Conservation (phyloP, 805 yeast genomes). For the Candida coleopterorum region DNA sequence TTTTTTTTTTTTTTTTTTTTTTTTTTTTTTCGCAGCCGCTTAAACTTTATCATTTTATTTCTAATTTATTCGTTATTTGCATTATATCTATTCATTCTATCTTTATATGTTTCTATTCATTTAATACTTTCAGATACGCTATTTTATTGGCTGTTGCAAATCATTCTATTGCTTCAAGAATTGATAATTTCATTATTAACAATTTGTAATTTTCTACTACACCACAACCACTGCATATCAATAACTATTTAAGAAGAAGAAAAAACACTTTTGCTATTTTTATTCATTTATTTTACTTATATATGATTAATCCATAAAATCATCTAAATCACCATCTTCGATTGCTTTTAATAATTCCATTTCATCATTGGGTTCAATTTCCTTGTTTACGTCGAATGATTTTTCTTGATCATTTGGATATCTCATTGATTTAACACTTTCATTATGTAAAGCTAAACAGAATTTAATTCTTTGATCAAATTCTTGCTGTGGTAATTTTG, state of each 20-base stretch:
- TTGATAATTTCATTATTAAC: not conserved
- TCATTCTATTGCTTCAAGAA: too few relatives aligned
- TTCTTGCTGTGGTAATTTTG: constrained; percentile 78
- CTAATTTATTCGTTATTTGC: too few relatives aligned
- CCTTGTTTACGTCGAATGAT: constrained; percentile 20
- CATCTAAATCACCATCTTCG: constrained; percentile 54
- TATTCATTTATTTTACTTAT: not conserved
- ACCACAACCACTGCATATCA: not conserved
- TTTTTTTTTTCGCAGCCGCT: too few relatives aligned
- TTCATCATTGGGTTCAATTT: constrained; percentile 35
- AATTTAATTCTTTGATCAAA: constrained; percentile 92
- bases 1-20: too few relatives aligned
- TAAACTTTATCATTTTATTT: too few relatives aligned
- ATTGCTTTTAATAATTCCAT: constrained; percentile 42
- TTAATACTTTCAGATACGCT: too few relatives aligned
- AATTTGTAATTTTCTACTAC: not conserved
- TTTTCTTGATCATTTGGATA: constrained; percentile 55
- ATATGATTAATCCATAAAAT: constrained; percentile 36
- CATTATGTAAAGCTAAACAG: constrained; percentile 86
- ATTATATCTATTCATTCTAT: too few relatives aligned
- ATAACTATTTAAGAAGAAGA: not conserved
- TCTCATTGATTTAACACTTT: constrained; percentile 91
- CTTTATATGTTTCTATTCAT: too few relatives aligned
- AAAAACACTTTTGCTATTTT: not conserved
- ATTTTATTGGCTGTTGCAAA: too few relatives aligned